phyloP scores from a whole-genome alignment of 257 asterid genomes.

The Misopates orontium region DNA sequence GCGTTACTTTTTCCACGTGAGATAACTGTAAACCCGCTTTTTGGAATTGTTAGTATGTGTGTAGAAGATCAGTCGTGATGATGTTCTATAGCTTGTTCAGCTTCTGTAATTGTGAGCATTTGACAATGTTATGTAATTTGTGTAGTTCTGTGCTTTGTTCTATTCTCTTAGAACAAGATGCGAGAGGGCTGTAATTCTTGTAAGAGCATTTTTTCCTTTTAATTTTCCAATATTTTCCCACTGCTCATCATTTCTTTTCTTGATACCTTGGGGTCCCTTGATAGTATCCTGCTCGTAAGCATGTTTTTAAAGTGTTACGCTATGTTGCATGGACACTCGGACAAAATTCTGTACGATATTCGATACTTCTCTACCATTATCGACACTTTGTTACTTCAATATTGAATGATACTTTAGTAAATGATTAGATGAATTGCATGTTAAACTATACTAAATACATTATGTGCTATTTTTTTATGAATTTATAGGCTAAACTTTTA shows the following conservation, averaged over 20 bases:
- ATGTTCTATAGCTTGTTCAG: constrained; percentile 15
- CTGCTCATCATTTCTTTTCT: constrained; percentile 1
- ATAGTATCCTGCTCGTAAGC: no score
- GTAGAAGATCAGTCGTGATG: not conserved
- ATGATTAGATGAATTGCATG: no score
- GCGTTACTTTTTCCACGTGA: constrained; percentile 31
- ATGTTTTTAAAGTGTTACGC: no score
- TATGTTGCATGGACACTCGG: no score
- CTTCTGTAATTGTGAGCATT: not conserved
- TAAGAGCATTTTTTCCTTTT: not conserved
- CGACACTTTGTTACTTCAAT: no score
- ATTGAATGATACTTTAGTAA: no score
- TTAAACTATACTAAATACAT: no score
- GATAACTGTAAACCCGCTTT: not conserved
- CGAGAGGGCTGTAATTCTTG: constrained; percentile 15
- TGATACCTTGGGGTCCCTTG: no score
- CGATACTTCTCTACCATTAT: no score
- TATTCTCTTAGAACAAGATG: constrained; percentile 13
- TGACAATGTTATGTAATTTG: constrained; percentile 1
- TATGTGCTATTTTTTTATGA: no score
- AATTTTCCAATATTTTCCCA: not conserved
- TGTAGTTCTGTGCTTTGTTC: not conserved
- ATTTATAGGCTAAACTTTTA: no score
- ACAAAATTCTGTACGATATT: no score
- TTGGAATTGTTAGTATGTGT: constrained; percentile 9